Conservation (phyloP, 805 yeast species). For the Candida stauntonica region DNA sequence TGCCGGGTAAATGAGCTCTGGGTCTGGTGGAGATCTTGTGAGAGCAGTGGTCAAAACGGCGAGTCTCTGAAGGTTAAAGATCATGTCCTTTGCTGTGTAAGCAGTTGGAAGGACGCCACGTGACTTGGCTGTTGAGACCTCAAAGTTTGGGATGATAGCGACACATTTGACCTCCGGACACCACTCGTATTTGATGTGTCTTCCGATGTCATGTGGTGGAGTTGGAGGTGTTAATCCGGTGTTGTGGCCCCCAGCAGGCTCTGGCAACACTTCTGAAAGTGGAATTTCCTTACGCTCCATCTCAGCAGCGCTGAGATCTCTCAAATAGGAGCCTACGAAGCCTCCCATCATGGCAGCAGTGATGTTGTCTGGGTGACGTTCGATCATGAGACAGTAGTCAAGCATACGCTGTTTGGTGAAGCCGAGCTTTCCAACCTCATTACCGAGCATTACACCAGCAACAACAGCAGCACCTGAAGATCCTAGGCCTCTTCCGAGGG, state of each 20-base stretch:
- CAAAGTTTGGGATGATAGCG: slow-evolving; percentile 90
- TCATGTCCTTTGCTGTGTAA: slow-evolving; percentile 75
- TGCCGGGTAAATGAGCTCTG: slow-evolving; percentile 81
- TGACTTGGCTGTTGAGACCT: slow-evolving; percentile 87
- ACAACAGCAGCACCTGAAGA: slow-evolving; percentile 98
- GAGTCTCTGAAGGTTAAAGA: slow-evolving; percentile 88
- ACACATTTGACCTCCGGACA: slow-evolving; percentile 77
- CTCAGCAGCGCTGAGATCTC: slow-evolving; percentile 73
- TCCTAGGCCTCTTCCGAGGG: slow-evolving; percentile 94
- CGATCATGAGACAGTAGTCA: slow-evolving; percentile 95
- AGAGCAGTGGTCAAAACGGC: slow-evolving; percentile 91
- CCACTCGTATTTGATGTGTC: slow-evolving; percentile 84
- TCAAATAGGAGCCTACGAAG: slow-evolving; percentile 89
- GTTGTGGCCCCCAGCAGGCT: slow-evolving; percentile 64
- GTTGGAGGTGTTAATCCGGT: slow-evolving; percentile 68
- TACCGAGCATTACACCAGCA: slow-evolving; percentile 90
- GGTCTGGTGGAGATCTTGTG: slow-evolving; percentile 77
- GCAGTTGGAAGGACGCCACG: slow-evolving; percentile 84
- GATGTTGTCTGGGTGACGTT: slow-evolving; percentile 97
- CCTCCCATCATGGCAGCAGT: slow-evolving; percentile 99
- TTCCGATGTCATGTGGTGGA: slow-evolving; percentile 87
- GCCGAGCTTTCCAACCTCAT: slow-evolving; percentile 71
- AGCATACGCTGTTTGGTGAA: slow-evolving; percentile 77
- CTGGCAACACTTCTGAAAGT: slow-evolving; percentile 77
- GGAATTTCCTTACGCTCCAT: slow-evolving; percentile 77